phyloP scores from a whole-genome alignment of 2,329 filamentous ascomycete species.

The Curvularia spicifera region DNA sequence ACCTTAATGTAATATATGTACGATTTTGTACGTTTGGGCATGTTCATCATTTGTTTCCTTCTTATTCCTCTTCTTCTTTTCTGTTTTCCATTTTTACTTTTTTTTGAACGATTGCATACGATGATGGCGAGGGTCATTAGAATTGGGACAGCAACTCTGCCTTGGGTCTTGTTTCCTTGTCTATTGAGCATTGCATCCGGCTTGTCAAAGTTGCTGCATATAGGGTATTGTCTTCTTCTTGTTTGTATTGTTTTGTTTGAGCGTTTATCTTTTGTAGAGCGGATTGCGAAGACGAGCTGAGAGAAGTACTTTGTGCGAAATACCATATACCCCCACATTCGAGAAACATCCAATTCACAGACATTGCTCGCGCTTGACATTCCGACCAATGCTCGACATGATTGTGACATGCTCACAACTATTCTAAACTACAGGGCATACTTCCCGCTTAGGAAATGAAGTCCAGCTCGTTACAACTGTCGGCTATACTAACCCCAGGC shows the following conservation, averaged over 20 bases:
- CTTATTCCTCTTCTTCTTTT: not conserved
- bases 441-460: not conserved
- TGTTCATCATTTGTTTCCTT: not conserved
- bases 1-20: constrained; percentile 26
- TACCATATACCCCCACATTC: constrained; percentile 12
- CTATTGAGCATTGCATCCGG: constrained; percentile 4
- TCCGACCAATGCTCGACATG: not conserved
- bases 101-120: constrained; percentile 9
- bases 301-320: constrained; percentile 9
- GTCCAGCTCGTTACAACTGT: not conserved
- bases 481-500: not conserved
- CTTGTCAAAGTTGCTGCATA: constrained; percentile 11
- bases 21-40: constrained; percentile 17
- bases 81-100: not conserved
- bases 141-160: constrained; percentile 8
- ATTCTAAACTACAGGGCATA: not conserved
- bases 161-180: constrained; percentile 4
- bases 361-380: not conserved
- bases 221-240: constrained; percentile 1
- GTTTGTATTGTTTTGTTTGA: not conserved
- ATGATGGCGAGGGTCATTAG: constrained; percentile 7
- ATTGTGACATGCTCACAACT: not conserved
- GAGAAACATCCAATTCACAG: constrained; percentile 4
- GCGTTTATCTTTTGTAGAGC: constrained; percentile 1
- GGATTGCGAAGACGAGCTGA: not conserved